Evolutionary conservation across 441 rosid species (phyloP), one percentile per base, ranked within the genome.

Genomic region (Gossypium gossypioides): DNA sequence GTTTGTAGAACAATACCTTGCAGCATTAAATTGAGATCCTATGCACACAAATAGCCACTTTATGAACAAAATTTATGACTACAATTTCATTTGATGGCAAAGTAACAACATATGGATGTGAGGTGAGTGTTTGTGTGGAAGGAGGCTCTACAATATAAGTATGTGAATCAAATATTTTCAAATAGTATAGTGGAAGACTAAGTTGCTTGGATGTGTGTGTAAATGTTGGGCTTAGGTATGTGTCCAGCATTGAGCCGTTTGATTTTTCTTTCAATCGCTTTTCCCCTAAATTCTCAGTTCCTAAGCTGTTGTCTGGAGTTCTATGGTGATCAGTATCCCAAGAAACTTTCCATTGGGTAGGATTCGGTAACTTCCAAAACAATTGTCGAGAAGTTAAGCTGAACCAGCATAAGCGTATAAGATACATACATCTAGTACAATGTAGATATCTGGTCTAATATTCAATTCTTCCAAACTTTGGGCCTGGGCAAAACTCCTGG

Each of bases 401-500:
- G 9, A 72, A 68, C 18, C 27, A 68, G 2, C 60, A 29, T 59
- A 16, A 22, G 48, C 12, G 63, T 9, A 54, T 27, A 73, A 37
- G 76, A 50, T 44, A 77, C 88, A 34, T 83, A 91, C 97, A 68
- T 94, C 92, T 78, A 91, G 73, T 27, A 89, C 87, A 56, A 90
- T 71, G 76, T 83, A 89, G 60, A 87, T 73, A 82, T 90, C 97
- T 5, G 98, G 97, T 78, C 84, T 80, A 69, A 94, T 79, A 44
- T 91, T 91, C 68, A 81, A 66, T 76, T 86, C 85, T 66, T 88
- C 92, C 42, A 94, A 83, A 83, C 89, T 88, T 66, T 89, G 86
- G 46, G 96, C 92, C 80, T 91, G 96, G 15, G 92, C 75, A 75
- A 67, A 82, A 81, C 84, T 90, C 75, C 92, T 76, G 34, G 97